These are phyloP conservation scores for Vigna reflexopilosa DNA, from an alignment of 306 rosid species.

Conservation along the genomic window DNA sequence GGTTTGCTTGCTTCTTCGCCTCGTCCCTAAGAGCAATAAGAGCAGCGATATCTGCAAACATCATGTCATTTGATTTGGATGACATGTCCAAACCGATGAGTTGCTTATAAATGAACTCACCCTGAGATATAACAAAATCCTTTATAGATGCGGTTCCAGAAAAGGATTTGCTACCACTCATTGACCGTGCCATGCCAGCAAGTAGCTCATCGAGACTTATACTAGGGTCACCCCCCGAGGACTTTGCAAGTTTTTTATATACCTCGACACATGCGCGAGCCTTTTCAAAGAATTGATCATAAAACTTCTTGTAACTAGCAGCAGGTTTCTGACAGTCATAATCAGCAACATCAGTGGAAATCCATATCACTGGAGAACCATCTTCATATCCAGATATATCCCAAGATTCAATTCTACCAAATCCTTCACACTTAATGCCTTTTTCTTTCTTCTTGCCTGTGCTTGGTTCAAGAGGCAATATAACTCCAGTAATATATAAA, in stretches of 20 bases:
- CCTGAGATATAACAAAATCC: slow-evolving; percentile 80
- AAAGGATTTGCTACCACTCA: slow-evolving; percentile 74
- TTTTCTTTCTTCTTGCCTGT: slow-evolving; percentile 67
- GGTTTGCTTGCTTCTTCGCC: slow-evolving; percentile 55
- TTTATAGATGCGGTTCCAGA: slow-evolving; percentile 72
- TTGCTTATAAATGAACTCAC: slow-evolving; percentile 83
- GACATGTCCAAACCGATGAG: slow-evolving; percentile 79
- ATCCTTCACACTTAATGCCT: slow-evolving; percentile 78
- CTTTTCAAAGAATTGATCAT: slow-evolving; percentile 75
- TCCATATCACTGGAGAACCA: slow-evolving; percentile 84
- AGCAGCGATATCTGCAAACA: slow-evolving; percentile 69
- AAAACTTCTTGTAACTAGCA: slow-evolving; percentile 66
- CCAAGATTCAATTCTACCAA: slow-evolving; percentile 93
- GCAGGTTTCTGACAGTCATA: slow-evolving; percentile 84
- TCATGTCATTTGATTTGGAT: slow-evolving; percentile 62
- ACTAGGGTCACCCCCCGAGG: slow-evolving; percentile 72
- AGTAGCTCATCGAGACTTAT: slow-evolving; percentile 83
- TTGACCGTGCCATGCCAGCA: slow-evolving; percentile 81
- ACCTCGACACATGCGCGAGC: slow-evolving; percentile 81
- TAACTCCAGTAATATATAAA: slow-evolving; percentile 72
- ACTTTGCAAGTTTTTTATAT: slow-evolving; percentile 68
- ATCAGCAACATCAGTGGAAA: slow-evolving; percentile 85
- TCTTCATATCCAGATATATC: slow-evolving; percentile 93
- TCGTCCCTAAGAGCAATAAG: slow-evolving; percentile 74
- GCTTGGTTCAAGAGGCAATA: slow-evolving; percentile 70